Percentiles rank a stretch among this genome's conserved stretches.
Conservation (phyloP, 768 basidiomycete species). For the Suillus tomentosus region DNA sequence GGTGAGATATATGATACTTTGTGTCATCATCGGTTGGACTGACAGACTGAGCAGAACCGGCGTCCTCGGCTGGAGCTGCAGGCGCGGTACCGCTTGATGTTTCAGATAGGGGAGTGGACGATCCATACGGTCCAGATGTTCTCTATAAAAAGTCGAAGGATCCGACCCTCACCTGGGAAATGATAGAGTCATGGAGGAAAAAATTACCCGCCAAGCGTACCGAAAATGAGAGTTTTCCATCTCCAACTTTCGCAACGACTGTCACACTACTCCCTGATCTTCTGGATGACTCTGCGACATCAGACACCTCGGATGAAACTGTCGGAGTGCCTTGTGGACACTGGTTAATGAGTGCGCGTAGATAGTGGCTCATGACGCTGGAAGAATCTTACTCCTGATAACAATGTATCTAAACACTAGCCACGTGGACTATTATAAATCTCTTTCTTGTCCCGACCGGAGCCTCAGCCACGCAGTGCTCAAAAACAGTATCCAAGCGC, state of each 20-base stretch:
- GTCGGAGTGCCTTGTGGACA: conserved; percentile 33
- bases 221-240: conserved; percentile 15
- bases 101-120: conserved; percentile 25
- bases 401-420: conserved; percentile 6
- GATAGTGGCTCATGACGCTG: not conserved
- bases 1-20: conserved; percentile 19
- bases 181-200: conserved; percentile 36
- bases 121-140: conserved; percentile 9
- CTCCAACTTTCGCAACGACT: not conserved
- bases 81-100: conserved; percentile 15
- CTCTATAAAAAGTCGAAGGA: conserved; percentile 28
- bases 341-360: conserved; percentile 26
- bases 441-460: conserved; percentile 43
- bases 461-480: conserved; percentile 60
- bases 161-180: conserved; percentile 24
- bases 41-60: conserved; percentile 19
- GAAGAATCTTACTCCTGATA: not conserved
- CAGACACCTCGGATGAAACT: conserved; percentile 34
- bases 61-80: conserved; percentile 24
- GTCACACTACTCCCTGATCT: conserved; percentile 17
- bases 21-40: not conserved
- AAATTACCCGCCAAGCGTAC: conserved; percentile 22
- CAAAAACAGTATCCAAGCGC: conserved; percentile 67
- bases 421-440: not conserved
- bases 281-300: conserved; percentile 27